Percentiles rank a stretch among this genome's conserved stretches.
Conservation (phyloP, 2,329 filamentous ascomycete species). For the Chrysoporthe deuterocubensis region DNA sequence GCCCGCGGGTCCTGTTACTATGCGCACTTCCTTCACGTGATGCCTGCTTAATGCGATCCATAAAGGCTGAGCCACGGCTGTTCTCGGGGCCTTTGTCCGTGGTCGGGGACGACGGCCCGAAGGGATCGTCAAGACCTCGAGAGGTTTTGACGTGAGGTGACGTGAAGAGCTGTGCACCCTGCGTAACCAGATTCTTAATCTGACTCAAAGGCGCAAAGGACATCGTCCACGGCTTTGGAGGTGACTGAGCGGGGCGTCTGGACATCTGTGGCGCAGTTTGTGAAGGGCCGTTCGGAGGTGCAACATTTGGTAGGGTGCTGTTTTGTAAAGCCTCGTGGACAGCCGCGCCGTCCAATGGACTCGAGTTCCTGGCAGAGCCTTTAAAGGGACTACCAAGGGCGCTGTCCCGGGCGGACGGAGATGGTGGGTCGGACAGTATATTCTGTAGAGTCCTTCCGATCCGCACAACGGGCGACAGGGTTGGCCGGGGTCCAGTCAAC, state of each 20-base stretch:
- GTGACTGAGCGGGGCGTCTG: conserved; percentile 24
- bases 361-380: conserved; percentile 40
- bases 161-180: conserved; percentile 35
- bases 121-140: conserved; percentile 27
- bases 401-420: conserved; percentile 55
- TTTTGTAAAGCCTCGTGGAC: conserved; percentile 28
- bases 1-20: conserved; percentile 19
- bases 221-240: conserved; percentile 34
- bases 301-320: conserved; percentile 13
- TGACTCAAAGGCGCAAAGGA: conserved; percentile 38
- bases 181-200: conserved; percentile 38
- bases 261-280: conserved; percentile 11
- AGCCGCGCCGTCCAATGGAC: conserved; percentile 34
- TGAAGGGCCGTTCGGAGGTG: conserved; percentile 12
- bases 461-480: conserved; percentile 62
- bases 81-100: conserved; percentile 17
- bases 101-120: conserved; percentile 25
- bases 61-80: conserved; percentile 28
- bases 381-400: conserved; percentile 62
- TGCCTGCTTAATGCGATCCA: conserved; percentile 25
- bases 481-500: conserved; percentile 43
- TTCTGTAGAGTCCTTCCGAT: conserved; percentile 60
- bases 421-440: conserved; percentile 62
- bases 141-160: conserved; percentile 34
- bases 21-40: conserved; percentile 24